Evolutionary conservation across 306 rosid species (phyloP).

Genomic region (Leucaena leucocephala): DNA sequence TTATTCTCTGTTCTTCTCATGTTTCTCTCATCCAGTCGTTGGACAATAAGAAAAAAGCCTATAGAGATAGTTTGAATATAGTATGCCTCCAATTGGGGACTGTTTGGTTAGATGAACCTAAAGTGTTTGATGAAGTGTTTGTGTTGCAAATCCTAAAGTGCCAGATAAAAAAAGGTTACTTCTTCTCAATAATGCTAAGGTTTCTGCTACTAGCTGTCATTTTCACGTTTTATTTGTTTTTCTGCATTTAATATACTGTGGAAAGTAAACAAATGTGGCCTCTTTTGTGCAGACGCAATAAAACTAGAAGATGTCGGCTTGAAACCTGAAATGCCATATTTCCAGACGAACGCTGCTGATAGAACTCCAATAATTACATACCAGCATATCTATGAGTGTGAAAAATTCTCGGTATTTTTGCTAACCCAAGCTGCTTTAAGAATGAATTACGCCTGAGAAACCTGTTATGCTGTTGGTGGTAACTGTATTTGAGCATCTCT

Average conservation of each 20-base stretch:
- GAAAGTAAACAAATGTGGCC: constrained; percentile 24
- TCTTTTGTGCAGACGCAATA: constrained; percentile 59
- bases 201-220: background rate
- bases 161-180: background rate
- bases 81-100: background rate
- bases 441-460: background rate
- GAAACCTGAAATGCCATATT: constrained; percentile 61
- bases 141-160: constrained; percentile 17
- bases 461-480: background rate
- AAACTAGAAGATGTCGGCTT: constrained; percentile 68
- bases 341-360: constrained; percentile 29
- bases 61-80: constrained; percentile 4
- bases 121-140: constrained; percentile 20
- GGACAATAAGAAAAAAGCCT: background rate
- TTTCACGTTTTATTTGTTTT: constrained; percentile 12
- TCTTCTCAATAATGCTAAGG: background rate
- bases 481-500: constrained; percentile 5
- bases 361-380: constrained; percentile 67
- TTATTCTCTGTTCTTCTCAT: constrained; percentile 21
- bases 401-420: constrained; percentile 71
- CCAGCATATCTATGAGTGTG: constrained; percentile 66
- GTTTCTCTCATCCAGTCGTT: constrained; percentile 6
- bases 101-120: constrained; percentile 10
- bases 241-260: background rate
- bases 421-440: constrained; percentile 15